phyloP scores from a whole-genome alignment of 2,329 filamentous ascomycete species.

The Pezicula neosporulosa region DNA sequence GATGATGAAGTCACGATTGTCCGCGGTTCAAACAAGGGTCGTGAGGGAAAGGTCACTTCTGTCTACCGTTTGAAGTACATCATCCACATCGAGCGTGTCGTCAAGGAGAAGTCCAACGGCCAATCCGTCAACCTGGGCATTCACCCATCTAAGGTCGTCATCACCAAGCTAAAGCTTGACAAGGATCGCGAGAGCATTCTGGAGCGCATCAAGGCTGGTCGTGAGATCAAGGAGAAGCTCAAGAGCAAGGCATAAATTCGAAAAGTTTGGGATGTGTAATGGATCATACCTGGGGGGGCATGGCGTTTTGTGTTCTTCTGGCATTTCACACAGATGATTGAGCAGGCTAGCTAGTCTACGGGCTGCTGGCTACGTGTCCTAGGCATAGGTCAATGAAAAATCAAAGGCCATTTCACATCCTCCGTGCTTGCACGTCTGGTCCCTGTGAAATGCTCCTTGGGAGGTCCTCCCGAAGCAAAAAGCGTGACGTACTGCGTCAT shows the following conservation, averaged over 20 bases:
- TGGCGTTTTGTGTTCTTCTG: constrained; percentile 18
- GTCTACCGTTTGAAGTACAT: constrained; percentile 99
- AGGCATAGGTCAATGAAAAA: constrained; percentile 27
- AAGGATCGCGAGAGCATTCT: constrained; percentile 90
- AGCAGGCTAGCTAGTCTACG: constrained; percentile 5
- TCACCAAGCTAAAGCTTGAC: constrained; percentile 98
- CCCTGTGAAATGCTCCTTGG: constrained; percentile 71
- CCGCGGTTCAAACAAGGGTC: constrained; percentile 93
- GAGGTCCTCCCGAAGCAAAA: constrained; percentile 64
- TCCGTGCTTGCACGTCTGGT: constrained; percentile 34
- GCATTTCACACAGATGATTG: constrained; percentile 12
- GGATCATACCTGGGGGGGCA: constrained; percentile 16
- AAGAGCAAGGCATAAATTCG: constrained; percentile 25
- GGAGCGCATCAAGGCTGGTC: constrained; percentile 77
- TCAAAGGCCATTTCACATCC: constrained; percentile 68
- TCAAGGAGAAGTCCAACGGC: constrained; percentile 95
- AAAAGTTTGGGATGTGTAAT: constrained; percentile 3
- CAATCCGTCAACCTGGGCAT: constrained; percentile 93
- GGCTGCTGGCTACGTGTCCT: constrained; percentile 16
- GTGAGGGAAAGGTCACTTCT: constrained; percentile 95
- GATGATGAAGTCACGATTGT: constrained; percentile 93
- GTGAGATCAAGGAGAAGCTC: constrained; percentile 68
- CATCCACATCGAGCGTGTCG: constrained; percentile 95
- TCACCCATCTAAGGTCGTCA: constrained; percentile 94
- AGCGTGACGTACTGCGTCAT: constrained; percentile 10